Conservation (phyloP, 371 early-diverging fungal genomes). For the Mortierella sp. region DNA sequence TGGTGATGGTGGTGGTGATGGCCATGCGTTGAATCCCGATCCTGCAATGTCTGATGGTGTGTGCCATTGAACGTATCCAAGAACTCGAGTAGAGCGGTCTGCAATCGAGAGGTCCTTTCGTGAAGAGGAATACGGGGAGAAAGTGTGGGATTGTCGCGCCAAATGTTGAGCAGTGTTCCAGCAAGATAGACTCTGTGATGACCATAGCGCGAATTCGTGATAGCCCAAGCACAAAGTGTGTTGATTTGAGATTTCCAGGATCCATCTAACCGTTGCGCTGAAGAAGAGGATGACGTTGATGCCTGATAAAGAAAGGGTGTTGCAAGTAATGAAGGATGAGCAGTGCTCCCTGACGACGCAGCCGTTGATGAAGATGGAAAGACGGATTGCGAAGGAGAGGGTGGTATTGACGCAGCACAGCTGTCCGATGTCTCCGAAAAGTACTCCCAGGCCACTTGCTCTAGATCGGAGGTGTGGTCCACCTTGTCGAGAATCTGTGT, state of each 20-base stretch:
- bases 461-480: conserved; percentile 29
- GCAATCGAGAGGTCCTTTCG: conserved; percentile 33
- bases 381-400: conserved; percentile 46
- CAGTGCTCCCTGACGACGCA: background rate
- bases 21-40: conserved; percentile 1
- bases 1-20: conserved; percentile 14
- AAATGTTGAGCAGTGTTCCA: conserved; percentile 60
- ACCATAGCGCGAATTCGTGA: conserved; percentile 63
- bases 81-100: conserved; percentile 35
- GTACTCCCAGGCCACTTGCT: conserved; percentile 28
- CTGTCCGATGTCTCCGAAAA: conserved; percentile 27
- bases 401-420: conserved; percentile 47
- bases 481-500: conserved; percentile 37
- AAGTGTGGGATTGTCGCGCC: conserved; percentile 57
- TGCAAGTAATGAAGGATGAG: background rate
- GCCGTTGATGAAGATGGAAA: conserved; percentile 13
- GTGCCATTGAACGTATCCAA: conserved; percentile 42
- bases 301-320: background rate
- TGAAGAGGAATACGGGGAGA: conserved; percentile 31
- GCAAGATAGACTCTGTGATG: conserved; percentile 69
- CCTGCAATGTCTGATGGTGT: conserved; percentile 14
- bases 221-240: conserved; percentile 70
- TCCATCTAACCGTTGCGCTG: conserved; percentile 16
- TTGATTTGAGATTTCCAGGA: conserved; percentile 32
- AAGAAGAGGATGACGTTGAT: conserved; percentile 4